These are phyloP conservation scores for Agrocybe praecox DNA, from an alignment of 768 basidiomycete species.

Conservation along the genomic window DNA sequence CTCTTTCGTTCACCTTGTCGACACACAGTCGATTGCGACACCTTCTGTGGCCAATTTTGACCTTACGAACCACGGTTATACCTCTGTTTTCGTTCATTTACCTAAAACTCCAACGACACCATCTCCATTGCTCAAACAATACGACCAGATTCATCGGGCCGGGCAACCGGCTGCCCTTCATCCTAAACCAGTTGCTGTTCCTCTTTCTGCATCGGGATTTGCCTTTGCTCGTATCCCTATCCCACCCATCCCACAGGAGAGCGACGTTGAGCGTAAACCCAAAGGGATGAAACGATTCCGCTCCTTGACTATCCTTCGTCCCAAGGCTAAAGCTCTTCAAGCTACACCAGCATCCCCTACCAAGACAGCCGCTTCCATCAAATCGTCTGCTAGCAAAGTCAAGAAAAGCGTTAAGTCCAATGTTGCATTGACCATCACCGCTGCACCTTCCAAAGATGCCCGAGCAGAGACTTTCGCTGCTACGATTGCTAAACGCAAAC, in stretches of 20 bases:
- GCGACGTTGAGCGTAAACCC: slow-evolving; percentile 12
- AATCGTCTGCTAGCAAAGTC: slow-evolving; percentile 17
- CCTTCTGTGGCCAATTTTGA: slow-evolving; percentile 54
- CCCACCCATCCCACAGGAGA: slow-evolving; percentile 21
- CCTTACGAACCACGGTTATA: slow-evolving; percentile 65
- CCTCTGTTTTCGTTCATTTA: slow-evolving; percentile 63
- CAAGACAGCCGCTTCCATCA: slow-evolving; percentile 15
- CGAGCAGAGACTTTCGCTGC: slow-evolving; percentile 19
- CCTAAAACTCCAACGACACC: slow-evolving; percentile 52
- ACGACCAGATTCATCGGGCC: slow-evolving; percentile 13
- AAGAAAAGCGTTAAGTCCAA: slow-evolving; percentile 2
- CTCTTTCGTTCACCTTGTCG: slow-evolving; percentile 42
- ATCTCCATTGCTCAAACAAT: slow-evolving; percentile 29
- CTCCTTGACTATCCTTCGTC: slow-evolving; percentile 52
- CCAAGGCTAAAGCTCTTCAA: slow-evolving; percentile 28
- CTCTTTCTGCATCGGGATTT: slow-evolving; percentile 13
- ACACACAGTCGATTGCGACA: slow-evolving; percentile 36
- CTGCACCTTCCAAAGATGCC: slow-evolving; percentile 19
- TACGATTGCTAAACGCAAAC: slow-evolving; percentile 49
- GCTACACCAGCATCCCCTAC: slow-evolving; percentile 23
- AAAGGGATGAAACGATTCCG: slow-evolving; percentile 25
- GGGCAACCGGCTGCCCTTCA: slow-evolving; percentile 2
- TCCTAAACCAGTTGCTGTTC: slow-evolving; percentile 14
- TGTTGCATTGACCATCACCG: neutral
- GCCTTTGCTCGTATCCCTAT: slow-evolving; percentile 21